phyloP scores from a whole-genome alignment of 2,329 filamentous ascomycete genomes.

The Exophiala oligosperma region DNA sequence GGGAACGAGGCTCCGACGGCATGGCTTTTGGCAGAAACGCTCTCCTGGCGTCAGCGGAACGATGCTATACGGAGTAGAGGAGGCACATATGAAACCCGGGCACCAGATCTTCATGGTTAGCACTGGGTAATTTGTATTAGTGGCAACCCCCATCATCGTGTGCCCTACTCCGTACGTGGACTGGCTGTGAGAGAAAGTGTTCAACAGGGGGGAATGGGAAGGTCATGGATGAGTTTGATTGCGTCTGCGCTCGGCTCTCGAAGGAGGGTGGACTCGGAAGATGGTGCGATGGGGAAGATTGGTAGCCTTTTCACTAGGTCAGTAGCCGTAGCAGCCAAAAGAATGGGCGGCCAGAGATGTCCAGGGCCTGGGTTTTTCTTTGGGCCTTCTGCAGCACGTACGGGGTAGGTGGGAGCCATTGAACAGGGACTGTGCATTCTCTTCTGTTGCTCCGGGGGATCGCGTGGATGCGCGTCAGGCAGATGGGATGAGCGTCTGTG shows the following conservation, averaged over 20 bases:
- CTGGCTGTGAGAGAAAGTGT: constrained; percentile 4
- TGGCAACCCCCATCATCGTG: constrained; percentile 10
- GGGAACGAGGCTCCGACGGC: constrained; percentile 21
- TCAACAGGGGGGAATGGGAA: constrained; percentile 14
- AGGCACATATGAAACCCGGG: constrained; percentile 15
- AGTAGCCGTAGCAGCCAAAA: background rate
- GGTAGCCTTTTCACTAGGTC: background rate
- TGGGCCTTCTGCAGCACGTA: too few relatives aligned
- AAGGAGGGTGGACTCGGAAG: constrained; percentile 7
- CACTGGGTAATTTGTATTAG: background rate
- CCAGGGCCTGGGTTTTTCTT: background rate
- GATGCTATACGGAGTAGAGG: background rate
- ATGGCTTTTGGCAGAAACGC: constrained; percentile 6
- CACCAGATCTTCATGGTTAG: constrained; percentile 11
- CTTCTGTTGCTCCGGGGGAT: too few relatives aligned
- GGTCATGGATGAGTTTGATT: constrained; percentile 21
- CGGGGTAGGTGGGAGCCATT: too few relatives aligned
- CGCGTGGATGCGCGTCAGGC: background rate
- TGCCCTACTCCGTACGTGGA: background rate
- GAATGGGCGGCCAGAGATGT: background rate
- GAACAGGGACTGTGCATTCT: too few relatives aligned
- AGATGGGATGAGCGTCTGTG: background rate
- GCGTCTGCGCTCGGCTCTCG: constrained; percentile 13
- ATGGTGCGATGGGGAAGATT: constrained; percentile 2
- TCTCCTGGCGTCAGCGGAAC: background rate